Evolutionary conservation across 441 rosid species (phyloP), one percentile per base, ranked within the genome.

Genomic region (Jatropha multifida): DNA sequence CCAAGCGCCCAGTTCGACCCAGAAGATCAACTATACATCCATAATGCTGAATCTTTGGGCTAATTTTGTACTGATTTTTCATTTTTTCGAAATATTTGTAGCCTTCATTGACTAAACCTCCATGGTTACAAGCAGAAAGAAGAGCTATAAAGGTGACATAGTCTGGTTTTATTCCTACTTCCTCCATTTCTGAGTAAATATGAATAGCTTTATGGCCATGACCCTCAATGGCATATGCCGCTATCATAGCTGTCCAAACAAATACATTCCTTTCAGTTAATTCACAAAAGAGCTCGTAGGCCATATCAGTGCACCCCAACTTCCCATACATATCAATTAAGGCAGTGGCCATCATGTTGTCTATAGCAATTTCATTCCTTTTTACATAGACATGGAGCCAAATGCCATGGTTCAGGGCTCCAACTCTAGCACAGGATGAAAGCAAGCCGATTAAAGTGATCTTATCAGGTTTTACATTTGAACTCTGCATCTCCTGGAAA

Each of bases 1-100:
- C 42, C 65, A 76, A 56, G 17, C n/a, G 66, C 15, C 66, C 71
- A 2, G 17, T 63, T 49, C 79, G 65, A 52, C 79, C 82, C 10
- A 79, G 73, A 42, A 79, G 78, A 49, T 72, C 79, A 67, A 76
- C 69, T 55, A 79, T 71, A 27, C 82, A 76, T 7, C 79, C 76
- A 75, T 69, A 79, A 40, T 75, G 79, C 51, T 71, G 74, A 49
- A 65, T 63, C 41, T 60, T 66, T 12, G 78, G 78, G 41, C 5
- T 56, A n/a, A 78, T 54, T 8, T 41, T 42, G 52, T 79, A 74
- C 13, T 32, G 15, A 37, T 4, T 56, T 52, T 7, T 71, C 77
- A 79, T 58, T n/a, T 26, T 46, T 27, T 71, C 55, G 42, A 79
- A 79, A 66, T 74, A 69, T 1, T 56, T 20, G 60, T 23, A 63